Evolutionary conservation across 139 green algal species (phyloP).

Genomic region (Chlamydomonas incerta): DNA sequence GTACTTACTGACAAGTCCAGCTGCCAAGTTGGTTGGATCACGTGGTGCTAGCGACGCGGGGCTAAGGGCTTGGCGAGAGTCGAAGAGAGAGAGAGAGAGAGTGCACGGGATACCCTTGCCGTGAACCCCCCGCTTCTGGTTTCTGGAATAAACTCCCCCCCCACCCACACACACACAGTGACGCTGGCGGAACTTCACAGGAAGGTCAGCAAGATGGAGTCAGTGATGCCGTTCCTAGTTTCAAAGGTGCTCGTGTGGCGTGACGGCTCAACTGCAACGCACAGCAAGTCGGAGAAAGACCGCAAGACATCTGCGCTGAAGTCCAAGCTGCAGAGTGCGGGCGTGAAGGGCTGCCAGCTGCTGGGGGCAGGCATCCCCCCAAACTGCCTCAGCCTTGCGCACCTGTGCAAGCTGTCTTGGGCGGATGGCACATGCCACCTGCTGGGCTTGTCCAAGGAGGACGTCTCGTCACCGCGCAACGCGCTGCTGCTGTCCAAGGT

Average conservation of each 20-base stretch:
- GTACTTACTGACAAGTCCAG: background rate
- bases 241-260: background rate
- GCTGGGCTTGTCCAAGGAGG: background rate
- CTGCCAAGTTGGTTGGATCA: background rate
- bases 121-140: too few relatives aligned
- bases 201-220: background rate
- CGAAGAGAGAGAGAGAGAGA: background rate
- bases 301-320: background rate
- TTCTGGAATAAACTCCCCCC: too few relatives aligned
- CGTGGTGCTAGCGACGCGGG: background rate
- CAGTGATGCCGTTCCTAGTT: background rate
- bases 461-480: background rate
- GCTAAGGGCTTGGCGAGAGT: background rate
- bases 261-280: background rate
- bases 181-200: too few relatives aligned
- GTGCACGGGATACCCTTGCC: too few relatives aligned
- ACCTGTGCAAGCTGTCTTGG: background rate
- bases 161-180: too few relatives aligned
- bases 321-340: background rate
- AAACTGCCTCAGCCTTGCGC: background rate
- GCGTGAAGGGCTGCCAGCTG: background rate
- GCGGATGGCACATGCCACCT: background rate
- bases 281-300: background rate
- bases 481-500: background rate
- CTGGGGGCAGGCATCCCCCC: background rate